These are phyloP conservation scores for Dictyostelium discoideum DNA, from an alignment of 78 protist genomes.

Conservation along the genomic window DNA sequence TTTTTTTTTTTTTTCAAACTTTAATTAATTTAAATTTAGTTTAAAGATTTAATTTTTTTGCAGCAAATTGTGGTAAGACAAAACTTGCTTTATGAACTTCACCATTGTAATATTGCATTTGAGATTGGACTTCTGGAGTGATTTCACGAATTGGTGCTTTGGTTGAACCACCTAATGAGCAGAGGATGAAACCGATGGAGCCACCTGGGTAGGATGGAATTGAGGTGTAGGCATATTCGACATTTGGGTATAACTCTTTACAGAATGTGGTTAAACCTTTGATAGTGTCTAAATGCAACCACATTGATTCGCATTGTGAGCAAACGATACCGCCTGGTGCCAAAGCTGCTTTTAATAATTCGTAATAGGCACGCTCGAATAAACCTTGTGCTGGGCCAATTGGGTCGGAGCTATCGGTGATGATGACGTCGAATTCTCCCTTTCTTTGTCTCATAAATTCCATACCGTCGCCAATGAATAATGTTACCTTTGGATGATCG, in stretches of 20 bases:
- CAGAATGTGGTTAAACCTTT: slow-evolving; percentile 55
- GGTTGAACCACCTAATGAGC: slow-evolving; percentile 7
- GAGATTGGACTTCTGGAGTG: neutral
- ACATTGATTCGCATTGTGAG: slow-evolving; percentile 94
- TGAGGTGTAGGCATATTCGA: slow-evolving; percentile 88
- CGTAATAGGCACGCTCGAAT: slow-evolving; percentile 89
- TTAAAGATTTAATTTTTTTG: slow-evolving; percentile 17
- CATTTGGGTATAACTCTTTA: slow-evolving; percentile 70
- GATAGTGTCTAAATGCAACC: slow-evolving; percentile 93
- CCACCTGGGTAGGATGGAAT: slow-evolving; percentile 98
- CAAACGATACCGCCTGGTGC: slow-evolving; percentile 92
- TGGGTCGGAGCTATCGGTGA: slow-evolving; percentile 98
- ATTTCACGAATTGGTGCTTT: slow-evolving; percentile 61
- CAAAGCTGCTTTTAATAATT: slow-evolving; percentile 73
- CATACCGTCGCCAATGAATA: slow-evolving; percentile 94
- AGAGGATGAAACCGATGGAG: slow-evolving; percentile 91
- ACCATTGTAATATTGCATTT: slow-evolving; percentile 92
- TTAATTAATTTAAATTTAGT: neutral
- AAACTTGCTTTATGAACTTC: slow-evolving; percentile 92
- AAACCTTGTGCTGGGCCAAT: slow-evolving; percentile 95
- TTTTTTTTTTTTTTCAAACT: neutral
- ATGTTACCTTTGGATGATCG: slow-evolving; percentile 87
- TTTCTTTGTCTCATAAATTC: slow-evolving; percentile 85
- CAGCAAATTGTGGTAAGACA: slow-evolving; percentile 93
- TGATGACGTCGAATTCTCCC: slow-evolving; percentile 94